phyloP scores from a whole-genome alignment of 2,329 filamentous ascomycete species.

The Cadophora sp. region DNA sequence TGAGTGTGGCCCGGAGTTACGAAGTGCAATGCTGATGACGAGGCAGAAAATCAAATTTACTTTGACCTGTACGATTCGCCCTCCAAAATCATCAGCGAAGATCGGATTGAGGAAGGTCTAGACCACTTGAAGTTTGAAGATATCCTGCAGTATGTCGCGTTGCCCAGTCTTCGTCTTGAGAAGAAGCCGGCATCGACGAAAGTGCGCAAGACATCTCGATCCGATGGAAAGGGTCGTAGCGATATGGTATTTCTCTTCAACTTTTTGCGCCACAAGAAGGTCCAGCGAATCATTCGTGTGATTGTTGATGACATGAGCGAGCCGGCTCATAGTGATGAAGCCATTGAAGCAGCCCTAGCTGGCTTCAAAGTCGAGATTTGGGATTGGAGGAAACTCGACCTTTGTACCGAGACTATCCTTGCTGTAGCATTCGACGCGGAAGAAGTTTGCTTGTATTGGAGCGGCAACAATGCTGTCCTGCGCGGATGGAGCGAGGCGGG shows the following conservation, averaged over 20 bases:
- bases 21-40: conserved; percentile 1
- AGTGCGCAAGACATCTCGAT: conserved; percentile 10
- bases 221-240: conserved; percentile 27
- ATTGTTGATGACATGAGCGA: conserved; percentile 40
- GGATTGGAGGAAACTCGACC: conserved; percentile 44
- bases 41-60: conserved; percentile 37
- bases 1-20: background rate
- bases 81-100: conserved; percentile 25
- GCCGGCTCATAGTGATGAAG: conserved; percentile 42
- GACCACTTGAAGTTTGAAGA: conserved; percentile 39
- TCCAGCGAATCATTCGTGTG: conserved; percentile 42
- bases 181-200: conserved; percentile 21
- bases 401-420: conserved; percentile 40
- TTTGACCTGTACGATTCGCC: conserved; percentile 37
- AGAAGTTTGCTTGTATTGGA: conserved; percentile 43
- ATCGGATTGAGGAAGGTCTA: conserved; percentile 25
- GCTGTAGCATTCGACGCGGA: conserved; percentile 28
- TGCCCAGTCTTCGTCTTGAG: conserved; percentile 29
- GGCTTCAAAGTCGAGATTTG: conserved; percentile 41
- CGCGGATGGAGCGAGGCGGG: conserved; percentile 43
- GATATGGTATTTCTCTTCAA: conserved; percentile 42
- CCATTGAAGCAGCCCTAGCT: conserved; percentile 40
- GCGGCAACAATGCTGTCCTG: conserved; percentile 46
- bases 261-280: conserved; percentile 39
- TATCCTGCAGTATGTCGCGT: conserved; percentile 41